A percentile compares a stretch with the other conserved stretches of the same genome.
Conservation (phyloP, 352 stramenopile species). For the Paralagenidium karlingii region DNA sequence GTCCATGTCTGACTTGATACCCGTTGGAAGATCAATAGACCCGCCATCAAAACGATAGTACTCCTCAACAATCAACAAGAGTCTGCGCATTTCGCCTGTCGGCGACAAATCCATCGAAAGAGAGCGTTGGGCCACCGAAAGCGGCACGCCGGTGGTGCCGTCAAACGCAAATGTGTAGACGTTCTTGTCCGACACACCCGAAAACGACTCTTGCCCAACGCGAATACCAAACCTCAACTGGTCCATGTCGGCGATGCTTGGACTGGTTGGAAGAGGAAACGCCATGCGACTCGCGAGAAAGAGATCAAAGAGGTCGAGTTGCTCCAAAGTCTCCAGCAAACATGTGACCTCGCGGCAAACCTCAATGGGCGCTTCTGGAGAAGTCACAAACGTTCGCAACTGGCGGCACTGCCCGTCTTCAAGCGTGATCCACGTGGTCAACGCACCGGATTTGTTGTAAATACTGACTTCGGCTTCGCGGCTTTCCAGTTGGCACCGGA, state of each 20-base stretch:
- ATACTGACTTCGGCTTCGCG: conserved; percentile 27
- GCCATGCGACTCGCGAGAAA: conserved; percentile 7
- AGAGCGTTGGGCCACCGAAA: conserved; percentile 19
- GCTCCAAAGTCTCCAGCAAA: conserved; percentile 26
- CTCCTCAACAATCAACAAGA: conserved; percentile 22
- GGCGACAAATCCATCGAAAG: conserved; percentile 1
- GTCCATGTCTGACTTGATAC: conserved; percentile 45
- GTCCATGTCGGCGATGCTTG: not conserved
- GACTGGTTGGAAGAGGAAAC: not conserved
- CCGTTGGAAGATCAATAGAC: conserved; percentile 13
- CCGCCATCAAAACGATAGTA: conserved; percentile 17
- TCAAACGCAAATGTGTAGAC: conserved; percentile 39
- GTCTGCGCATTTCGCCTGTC: too few species aligned
- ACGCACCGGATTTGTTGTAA: conserved; percentile 18
- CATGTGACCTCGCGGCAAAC: conserved; percentile 16
- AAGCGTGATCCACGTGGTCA: conserved; percentile 33
- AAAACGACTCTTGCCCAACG: not conserved
- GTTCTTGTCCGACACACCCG: conserved; percentile 25
- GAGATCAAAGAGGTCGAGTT: conserved; percentile 32
- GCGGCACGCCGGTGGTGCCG: conserved; percentile 11
- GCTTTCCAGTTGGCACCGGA: conserved; percentile 26
- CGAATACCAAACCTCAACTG: not conserved
- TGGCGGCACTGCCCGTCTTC: conserved; percentile 18
- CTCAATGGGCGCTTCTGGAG: not conserved
- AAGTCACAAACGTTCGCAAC: conserved; percentile 17